Evolutionary conservation across 805 yeast species (phyloP).

Genomic region (Schwanniomyces polymorphus): DNA sequence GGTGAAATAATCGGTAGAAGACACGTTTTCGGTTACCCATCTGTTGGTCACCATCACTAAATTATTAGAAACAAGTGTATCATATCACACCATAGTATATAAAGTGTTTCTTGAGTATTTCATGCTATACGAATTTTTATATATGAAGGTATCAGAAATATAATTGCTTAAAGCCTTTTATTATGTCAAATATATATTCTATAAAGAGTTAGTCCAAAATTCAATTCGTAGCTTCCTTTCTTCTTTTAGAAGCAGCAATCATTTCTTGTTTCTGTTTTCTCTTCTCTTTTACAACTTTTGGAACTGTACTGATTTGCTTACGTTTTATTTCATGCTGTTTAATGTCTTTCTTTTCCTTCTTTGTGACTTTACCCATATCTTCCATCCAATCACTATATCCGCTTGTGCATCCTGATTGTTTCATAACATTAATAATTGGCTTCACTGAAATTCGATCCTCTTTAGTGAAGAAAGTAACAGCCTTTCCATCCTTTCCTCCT

Average conservation of each 20-base stretch:
- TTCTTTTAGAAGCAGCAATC: conserved; percentile 72
- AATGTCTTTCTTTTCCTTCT: conserved; percentile 60
- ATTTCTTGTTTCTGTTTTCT: conserved; percentile 63
- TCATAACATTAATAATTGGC: conserved; percentile 91
- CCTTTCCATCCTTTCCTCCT: conserved; percentile 83
- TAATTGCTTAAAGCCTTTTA: conserved; percentile 1
- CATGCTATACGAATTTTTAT: neutral
- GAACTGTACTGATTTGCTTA: conserved; percentile 81
- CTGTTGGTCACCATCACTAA: conserved; percentile 45
- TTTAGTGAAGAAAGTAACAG: conserved; percentile 90
- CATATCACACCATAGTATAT: conserved; percentile 1
- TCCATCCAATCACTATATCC: conserved; percentile 82
- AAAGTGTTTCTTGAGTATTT: neutral
- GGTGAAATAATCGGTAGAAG: conserved; percentile 98
- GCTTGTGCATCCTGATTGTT: conserved; percentile 73
- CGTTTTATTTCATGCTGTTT: conserved; percentile 63
- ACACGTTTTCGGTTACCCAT: conserved; percentile 84
- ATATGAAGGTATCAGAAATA: neutral
- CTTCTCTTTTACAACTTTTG: conserved; percentile 63
- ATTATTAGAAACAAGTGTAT: neutral
- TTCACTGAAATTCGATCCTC: conserved; percentile 77
- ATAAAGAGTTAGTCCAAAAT: neutral
- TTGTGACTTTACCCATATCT: conserved; percentile 61
- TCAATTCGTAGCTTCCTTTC: conserved; percentile 34
- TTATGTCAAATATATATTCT: conserved; percentile 1